Conservation (phyloP, 495 filamentous ascomycete genomes). For the Terfezia claveryi region DNA sequence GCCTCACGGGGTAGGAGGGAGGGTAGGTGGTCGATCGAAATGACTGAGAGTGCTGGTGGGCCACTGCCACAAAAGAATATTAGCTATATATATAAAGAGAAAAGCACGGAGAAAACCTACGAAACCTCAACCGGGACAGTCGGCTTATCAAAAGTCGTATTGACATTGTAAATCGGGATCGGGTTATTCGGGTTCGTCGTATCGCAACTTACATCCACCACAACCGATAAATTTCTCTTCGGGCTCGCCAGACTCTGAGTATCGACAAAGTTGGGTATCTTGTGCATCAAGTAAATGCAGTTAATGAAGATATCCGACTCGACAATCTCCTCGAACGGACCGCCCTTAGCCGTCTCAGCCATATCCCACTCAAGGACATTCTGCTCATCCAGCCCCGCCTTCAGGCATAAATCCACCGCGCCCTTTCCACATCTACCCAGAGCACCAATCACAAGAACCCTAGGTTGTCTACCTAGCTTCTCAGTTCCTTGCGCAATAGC, state of each 20-base stretch:
- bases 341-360: conserved; percentile 61
- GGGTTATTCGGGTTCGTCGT: conserved; percentile 56
- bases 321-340: conserved; percentile 73
- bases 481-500: conserved; percentile 32
- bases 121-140: conserved; percentile 46
- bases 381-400: conserved; percentile 49
- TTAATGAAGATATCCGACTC: conserved; percentile 69
- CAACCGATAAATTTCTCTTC: conserved; percentile 53
- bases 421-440: conserved; percentile 74
- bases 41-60: conserved; percentile 45
- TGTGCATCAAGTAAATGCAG: conserved; percentile 63
- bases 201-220: conserved; percentile 71
- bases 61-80: conserved; percentile 15
- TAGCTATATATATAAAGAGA: background rate
- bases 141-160: conserved; percentile 65
- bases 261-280: conserved; percentile 55
- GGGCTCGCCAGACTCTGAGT: conserved; percentile 42
- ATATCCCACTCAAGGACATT: conserved; percentile 84
- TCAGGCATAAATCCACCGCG: conserved; percentile 55
- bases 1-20: conserved; percentile 69
- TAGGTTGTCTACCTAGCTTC: conserved; percentile 27
- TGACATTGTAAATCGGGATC: conserved; percentile 65
- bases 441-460: conserved; percentile 40
- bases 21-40: conserved; percentile 81
- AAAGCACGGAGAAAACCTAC: conserved; percentile 1